phyloP scores from a whole-genome alignment of 495 filamentous ascomycete species.

The Apiosordaria backusii region DNA sequence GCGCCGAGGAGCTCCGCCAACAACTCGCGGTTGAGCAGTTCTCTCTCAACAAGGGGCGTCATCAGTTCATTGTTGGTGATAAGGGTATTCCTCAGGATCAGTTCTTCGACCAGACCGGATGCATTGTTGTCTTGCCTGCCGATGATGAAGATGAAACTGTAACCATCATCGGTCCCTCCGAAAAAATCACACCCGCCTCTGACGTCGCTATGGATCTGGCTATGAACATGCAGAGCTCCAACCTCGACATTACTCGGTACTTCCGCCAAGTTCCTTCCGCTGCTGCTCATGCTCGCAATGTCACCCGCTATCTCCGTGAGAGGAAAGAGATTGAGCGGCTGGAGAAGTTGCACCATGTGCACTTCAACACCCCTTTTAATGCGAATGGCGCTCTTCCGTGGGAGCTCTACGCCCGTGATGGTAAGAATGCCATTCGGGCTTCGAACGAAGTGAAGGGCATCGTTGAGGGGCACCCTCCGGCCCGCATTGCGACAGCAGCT shows the following conservation, averaged over 20 bases:
- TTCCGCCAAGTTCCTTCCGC: slow-evolving; percentile 69
- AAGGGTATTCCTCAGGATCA: slow-evolving; percentile 71
- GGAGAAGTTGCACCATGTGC: slow-evolving; percentile 70
- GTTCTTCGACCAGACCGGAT: slow-evolving; percentile 87
- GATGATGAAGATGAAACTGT: slow-evolving; percentile 72
- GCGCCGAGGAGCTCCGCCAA: slow-evolving; percentile 65
- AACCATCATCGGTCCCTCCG: slow-evolving; percentile 75
- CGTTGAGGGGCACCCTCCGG: slow-evolving; percentile 74
- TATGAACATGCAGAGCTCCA: slow-evolving; percentile 72
- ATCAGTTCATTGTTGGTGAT: slow-evolving; percentile 88
- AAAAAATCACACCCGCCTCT: slow-evolving; percentile 66
- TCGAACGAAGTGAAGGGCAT: slow-evolving; percentile 77
- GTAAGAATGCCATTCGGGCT: slow-evolving; percentile 76
- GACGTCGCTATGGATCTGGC: slow-evolving; percentile 80
- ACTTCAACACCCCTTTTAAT: slow-evolving; percentile 70
- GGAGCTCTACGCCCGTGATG: slow-evolving; percentile 81
- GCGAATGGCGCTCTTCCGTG: slow-evolving; percentile 63
- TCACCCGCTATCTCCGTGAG: slow-evolving; percentile 79
- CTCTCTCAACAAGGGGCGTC: slow-evolving; percentile 70
- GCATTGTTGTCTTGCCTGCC: slow-evolving; percentile 76
- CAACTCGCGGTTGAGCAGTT: slow-evolving; percentile 68
- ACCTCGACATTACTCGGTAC: slow-evolving; percentile 72
- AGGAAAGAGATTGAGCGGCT: slow-evolving; percentile 72
- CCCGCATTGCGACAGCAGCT: slow-evolving; percentile 61
- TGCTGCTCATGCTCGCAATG: slow-evolving; percentile 71